phyloP scores from a whole-genome alignment of 805 yeast genomes.

The Teunomyces funiuensis region DNA sequence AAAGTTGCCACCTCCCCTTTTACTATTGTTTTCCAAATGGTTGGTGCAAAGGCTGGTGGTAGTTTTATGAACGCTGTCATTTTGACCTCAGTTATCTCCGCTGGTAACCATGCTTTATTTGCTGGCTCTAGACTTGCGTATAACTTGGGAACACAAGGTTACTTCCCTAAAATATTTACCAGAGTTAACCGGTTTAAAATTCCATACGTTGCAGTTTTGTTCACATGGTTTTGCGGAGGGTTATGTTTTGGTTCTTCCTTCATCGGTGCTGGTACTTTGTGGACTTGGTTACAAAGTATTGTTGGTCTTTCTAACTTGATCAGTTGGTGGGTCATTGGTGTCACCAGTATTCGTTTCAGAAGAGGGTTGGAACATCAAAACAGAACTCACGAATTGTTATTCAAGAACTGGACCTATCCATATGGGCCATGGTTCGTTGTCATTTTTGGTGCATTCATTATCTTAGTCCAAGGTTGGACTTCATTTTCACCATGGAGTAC shows the following conservation, averaged over 20 bases:
- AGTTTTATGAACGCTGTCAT: conserved; percentile 54
- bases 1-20: conserved; percentile 38
- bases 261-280: conserved; percentile 51
- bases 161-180: conserved; percentile 44
- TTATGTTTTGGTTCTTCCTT: conserved; percentile 61
- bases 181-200: conserved; percentile 41
- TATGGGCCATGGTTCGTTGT: conserved; percentile 50
- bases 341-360: conserved; percentile 51
- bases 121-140: conserved; percentile 51
- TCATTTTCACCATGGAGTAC: conserved; percentile 47
- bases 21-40: conserved; percentile 43
- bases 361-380: conserved; percentile 46
- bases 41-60: conserved; percentile 42
- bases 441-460: conserved; percentile 41
- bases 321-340: conserved; percentile 50
- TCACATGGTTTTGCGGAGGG: conserved; percentile 56
- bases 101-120: conserved; percentile 54
- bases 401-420: conserved; percentile 52
- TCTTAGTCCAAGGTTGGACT: conserved; percentile 56
- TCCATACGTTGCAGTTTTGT: conserved; percentile 49
- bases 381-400: conserved; percentile 40
- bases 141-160: conserved; percentile 51
- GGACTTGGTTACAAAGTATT: conserved; percentile 53
- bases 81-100: conserved; percentile 53
- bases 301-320: conserved; percentile 55